These are phyloP conservation scores for Aspergillus novoparasiticus DNA, from an alignment of 2,329 filamentous ascomycete genomes.

Conservation along the genomic window DNA sequence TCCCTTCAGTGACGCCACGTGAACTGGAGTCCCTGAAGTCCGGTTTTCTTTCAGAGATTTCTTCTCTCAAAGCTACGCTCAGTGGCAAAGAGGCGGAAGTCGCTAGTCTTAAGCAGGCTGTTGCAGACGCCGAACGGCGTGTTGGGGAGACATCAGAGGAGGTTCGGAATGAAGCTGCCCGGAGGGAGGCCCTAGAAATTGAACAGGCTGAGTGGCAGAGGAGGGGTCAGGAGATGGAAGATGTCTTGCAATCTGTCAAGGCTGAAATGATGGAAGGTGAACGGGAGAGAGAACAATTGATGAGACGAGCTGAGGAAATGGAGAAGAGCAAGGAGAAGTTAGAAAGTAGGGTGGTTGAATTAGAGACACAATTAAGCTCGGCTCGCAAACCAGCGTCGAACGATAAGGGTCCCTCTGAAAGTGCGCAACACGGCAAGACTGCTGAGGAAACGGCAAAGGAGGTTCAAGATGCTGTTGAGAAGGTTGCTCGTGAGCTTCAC, in stretches of 20 bases:
- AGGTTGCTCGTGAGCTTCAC: slow-evolving; percentile 91
- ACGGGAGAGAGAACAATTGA: slow-evolving; percentile 77
- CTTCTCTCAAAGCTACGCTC: slow-evolving; percentile 86
- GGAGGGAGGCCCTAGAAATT: slow-evolving; percentile 70
- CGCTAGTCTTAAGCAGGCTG: slow-evolving; percentile 79
- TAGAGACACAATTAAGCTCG: slow-evolving; percentile 50
- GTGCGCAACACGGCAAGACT: slow-evolving; percentile 41
- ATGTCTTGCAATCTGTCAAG: slow-evolving; percentile 75
- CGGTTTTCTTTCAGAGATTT: slow-evolving; percentile 86
- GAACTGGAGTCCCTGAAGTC: slow-evolving; percentile 94
- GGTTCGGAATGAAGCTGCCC: slow-evolving; percentile 72
- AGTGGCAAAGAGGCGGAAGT: slow-evolving; percentile 94
- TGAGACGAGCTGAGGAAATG: slow-evolving; percentile 73
- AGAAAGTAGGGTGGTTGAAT: slow-evolving; percentile 49
- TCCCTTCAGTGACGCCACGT: slow-evolving; percentile 86
- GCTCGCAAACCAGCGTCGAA: slow-evolving; percentile 36
- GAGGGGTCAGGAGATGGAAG: slow-evolving; percentile 82
- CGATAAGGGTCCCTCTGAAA: slow-evolving; percentile 34
- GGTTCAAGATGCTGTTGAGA: slow-evolving; percentile 82
- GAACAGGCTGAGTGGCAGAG: slow-evolving; percentile 84
- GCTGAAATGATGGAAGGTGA: slow-evolving; percentile 78
- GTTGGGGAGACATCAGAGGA: slow-evolving; percentile 84
- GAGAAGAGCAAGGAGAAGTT: slow-evolving; percentile 60
- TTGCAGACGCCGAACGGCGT: slow-evolving; percentile 87
- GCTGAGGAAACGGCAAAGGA: slow-evolving; percentile 59